Evolutionary conservation across 345 rosid genomes (phyloP), one percentile per base, ranked within the genome.

Genomic region (Anacardium occidentale): DNA sequence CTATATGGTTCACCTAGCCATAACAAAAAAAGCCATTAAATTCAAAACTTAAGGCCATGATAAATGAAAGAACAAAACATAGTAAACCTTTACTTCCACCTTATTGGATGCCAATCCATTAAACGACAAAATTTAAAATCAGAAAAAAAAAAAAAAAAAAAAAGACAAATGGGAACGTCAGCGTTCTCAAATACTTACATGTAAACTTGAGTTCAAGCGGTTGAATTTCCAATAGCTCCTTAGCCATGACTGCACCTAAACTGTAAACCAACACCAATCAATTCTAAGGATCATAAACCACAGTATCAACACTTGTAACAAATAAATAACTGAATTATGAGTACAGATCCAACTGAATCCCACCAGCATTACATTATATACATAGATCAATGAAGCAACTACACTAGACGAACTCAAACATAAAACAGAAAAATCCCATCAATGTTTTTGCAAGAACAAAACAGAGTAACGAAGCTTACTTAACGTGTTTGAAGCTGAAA

Each of bases 171-270:
- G 11, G 52, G 18, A 61, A 70, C 3, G 3, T 13, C 8, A 11
- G 21, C 22, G 10, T 22, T 34, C 13, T 18, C 18, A 52, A 13
- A 10, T 18, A 67, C 85, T 79, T 77, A 84, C 88, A 83, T 0
- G 82, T 67, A 59, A 87, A 81, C 64, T 53, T 76, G 79, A 84
- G 80, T 74, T 87, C 81, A 20, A 54, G 71, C 14, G 88, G 88
- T 18, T 75, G 83, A 67, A 84, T 79, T 62, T 84, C 84, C 84
- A 87, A 40, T 17, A 87, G 79, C 78, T 87, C 83, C 48, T 69
- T 58, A n/a, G 83, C 20, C 87, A 82, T 85, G 60, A 54, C 57
- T 64, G 56, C 56, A 62, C 59, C 73, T 57, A 21, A 26, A 10
- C 24, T 17, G 37, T 14, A 29, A 53, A 18, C 14, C 4, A 45